Evolutionary conservation across 345 rosid genomes (phyloP).

Genomic region (Rhizophora apiculata): DNA sequence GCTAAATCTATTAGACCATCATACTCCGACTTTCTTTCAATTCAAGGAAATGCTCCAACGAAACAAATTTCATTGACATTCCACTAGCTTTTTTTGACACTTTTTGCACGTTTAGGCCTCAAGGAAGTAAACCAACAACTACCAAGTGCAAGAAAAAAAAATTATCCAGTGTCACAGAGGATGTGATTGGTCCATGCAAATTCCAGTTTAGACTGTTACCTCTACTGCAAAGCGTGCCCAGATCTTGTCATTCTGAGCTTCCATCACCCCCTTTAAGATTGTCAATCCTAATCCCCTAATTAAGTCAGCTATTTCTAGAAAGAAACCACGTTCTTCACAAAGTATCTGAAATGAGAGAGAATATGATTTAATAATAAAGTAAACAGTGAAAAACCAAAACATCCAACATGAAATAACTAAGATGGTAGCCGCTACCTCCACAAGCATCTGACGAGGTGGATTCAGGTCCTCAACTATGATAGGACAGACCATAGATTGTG

Average conservation of each 20-base stretch:
- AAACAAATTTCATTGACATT: too few species aligned
- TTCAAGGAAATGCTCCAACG: too few species aligned
- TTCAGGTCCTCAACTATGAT: slow-evolving; percentile 94
- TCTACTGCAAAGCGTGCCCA: slow-evolving; percentile 92
- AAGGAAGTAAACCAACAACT: too few species aligned
- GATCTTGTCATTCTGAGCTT: slow-evolving; percentile 71
- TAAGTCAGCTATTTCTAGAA: slow-evolving; percentile 88
- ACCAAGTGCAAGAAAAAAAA: too few species aligned
- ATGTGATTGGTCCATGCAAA: background rate
- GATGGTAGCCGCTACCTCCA: slow-evolving; percentile 53
- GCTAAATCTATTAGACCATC: too few species aligned
- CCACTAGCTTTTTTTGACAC: too few species aligned
- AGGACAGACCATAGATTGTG: slow-evolving; percentile 84
- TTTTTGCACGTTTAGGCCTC: too few species aligned
- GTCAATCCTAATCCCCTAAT: slow-evolving; percentile 89
- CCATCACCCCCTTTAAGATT: slow-evolving; percentile 92
- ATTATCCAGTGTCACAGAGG: background rate
- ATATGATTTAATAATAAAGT: background rate
- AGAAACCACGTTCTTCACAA: slow-evolving; percentile 91
- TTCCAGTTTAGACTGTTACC: slow-evolving; percentile 40
- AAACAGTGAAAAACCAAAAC: background rate
- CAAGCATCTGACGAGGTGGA: slow-evolving; percentile 83
- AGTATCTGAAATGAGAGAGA: slow-evolving; percentile 57
- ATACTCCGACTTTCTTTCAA: too few species aligned
- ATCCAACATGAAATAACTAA: background rate